A percentile compares a stretch with the other conserved stretches of the same genome.
Conservation (phyloP, 2,329 filamentous ascomycete genomes). For the Dryadomyces sulphureus region DNA sequence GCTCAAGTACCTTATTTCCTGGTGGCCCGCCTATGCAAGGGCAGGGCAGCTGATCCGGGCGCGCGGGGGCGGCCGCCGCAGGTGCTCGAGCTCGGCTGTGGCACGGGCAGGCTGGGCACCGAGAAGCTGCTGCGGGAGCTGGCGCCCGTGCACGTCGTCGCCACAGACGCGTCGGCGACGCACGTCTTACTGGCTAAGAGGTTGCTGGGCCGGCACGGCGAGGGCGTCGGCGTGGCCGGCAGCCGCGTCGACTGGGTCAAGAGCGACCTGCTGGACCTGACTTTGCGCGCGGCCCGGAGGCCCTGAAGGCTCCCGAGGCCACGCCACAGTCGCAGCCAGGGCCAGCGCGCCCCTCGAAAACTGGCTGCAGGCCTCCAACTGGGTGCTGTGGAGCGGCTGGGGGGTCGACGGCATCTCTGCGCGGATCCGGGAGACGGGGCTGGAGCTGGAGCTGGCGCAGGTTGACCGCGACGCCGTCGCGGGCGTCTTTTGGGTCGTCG, state of each 20-base stretch:
- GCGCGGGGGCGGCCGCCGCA: background rate
- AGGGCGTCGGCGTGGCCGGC: background rate
- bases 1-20: constrained; percentile 20
- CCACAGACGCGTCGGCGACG: constrained; percentile 25
- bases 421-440: constrained; percentile 16
- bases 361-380: constrained; percentile 25
- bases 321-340: too few relatives aligned
- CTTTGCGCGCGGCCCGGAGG: too few relatives aligned
- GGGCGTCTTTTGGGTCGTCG: constrained; percentile 26
- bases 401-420: constrained; percentile 19
- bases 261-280: constrained; percentile 24
- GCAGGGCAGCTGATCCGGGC: too few relatives aligned
- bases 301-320: too few relatives aligned
- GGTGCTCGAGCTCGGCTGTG: constrained; percentile 28
- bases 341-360: constrained; percentile 17
- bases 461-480: constrained; percentile 16
- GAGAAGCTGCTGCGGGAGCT: constrained; percentile 16
- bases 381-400: constrained; percentile 29
- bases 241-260: constrained; percentile 16
- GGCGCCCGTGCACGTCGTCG: constrained; percentile 15
- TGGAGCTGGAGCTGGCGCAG: constrained; percentile 19
- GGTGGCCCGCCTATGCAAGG: constrained; percentile 13
- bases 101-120: constrained; percentile 23
- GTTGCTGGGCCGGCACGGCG: constrained; percentile 13
- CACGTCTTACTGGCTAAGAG: constrained; percentile 20